These are phyloP conservation scores for Hemileccinum rubropunctum DNA, from an alignment of 768 basidiomycete genomes.

Conservation along the genomic window DNA sequence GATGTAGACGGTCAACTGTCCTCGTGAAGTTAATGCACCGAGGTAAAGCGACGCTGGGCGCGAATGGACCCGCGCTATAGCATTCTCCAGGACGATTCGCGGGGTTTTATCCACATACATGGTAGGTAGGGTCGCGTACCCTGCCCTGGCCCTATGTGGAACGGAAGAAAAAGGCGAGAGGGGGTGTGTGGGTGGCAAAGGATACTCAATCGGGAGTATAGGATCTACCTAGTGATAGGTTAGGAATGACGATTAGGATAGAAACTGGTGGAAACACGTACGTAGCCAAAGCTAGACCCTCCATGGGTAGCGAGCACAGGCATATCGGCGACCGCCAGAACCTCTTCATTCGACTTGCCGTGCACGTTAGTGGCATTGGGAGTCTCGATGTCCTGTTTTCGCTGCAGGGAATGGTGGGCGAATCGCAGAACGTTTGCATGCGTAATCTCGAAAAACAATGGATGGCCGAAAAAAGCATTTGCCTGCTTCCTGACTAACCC, in stretches of 20 bases:
- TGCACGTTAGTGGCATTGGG: neutral
- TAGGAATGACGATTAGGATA: too few species aligned
- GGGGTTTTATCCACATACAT: too few species aligned
- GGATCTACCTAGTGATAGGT: conserved; percentile 30
- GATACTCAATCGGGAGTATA: too few species aligned
- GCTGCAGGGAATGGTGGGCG: conserved; percentile 10
- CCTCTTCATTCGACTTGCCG: neutral
- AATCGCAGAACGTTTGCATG: conserved; percentile 7
- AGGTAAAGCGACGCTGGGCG: too few species aligned
- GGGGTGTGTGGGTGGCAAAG: too few species aligned
- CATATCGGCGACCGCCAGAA: conserved; percentile 1
- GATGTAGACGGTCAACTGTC: too few species aligned
- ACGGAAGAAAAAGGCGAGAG: conserved; percentile 6
- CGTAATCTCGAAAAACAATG: conserved; percentile 45
- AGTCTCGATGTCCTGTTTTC: conserved; percentile 12
- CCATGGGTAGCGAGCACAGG: conserved; percentile 9
- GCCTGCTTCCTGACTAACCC: conserved; percentile 37
- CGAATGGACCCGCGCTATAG: too few species aligned
- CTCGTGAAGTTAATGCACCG: too few species aligned
- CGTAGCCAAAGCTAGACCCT: conserved; percentile 30
- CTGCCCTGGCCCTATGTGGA: conserved; percentile 13
- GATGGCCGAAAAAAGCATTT: conserved; percentile 35
- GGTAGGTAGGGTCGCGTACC: conserved; percentile 1
- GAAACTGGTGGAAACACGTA: neutral
- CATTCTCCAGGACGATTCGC: too few species aligned